A percentile compares a stretch with the other conserved stretches of the same genome.
Conservation (phyloP, 176 grass and related monocot genomes). For the Eragrostis curvula region DNA sequence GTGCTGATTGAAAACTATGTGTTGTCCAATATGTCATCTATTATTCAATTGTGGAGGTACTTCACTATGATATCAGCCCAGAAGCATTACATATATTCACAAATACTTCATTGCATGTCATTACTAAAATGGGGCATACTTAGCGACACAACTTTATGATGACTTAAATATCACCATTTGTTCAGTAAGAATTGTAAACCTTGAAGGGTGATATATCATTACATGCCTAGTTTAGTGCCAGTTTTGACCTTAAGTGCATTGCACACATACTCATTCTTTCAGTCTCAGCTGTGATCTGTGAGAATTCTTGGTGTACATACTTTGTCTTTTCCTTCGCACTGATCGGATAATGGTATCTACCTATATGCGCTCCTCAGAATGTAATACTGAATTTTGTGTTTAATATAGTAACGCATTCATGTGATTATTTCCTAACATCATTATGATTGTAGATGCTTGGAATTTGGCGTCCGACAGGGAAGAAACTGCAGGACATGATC, state of each 20-base stretch:
- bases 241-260: neutral
- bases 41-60: neutral
- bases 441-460: constrained; percentile 55
- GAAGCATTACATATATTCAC: neutral
- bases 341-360: neutral
- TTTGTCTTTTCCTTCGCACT: neutral
- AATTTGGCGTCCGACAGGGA: constrained; percentile 43
- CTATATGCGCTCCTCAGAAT: neutral
- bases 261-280: neutral
- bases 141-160: neutral
- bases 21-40: neutral
- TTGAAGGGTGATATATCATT: neutral
- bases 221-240: neutral
- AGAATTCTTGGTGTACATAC: neutral
- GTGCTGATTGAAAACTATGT: neutral
- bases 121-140: neutral
- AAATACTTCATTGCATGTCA: neutral
- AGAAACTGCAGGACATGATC: constrained; percentile 53
- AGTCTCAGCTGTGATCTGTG: neutral
- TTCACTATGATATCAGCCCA: neutral
- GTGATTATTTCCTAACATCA: constrained; percentile 5
- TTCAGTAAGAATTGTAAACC: neutral
- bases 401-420: neutral
- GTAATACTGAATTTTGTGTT: neutral
- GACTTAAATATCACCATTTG: neutral